Evolutionary conservation across 805 yeast genomes (phyloP), one percentile per base, ranked within the genome.

Genomic region (Wickerhamomyces pijperi): DNA sequence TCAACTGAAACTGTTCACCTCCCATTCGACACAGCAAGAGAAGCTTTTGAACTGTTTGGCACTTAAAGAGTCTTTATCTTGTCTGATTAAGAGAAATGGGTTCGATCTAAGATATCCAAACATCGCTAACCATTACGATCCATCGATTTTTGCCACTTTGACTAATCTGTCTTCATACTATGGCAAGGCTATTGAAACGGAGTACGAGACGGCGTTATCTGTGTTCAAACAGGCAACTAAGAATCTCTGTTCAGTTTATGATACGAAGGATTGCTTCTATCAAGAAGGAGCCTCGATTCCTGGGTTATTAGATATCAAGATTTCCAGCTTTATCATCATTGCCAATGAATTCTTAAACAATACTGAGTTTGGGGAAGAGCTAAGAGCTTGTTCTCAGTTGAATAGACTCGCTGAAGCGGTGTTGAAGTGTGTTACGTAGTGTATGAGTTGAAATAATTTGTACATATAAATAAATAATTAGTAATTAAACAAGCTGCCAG

Each of bases 91-190:
- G 18, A 53, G 71, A 37, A 57, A 60, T 36, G 57, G 56, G 19
- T 66, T 61, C 45, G 38, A 58, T 33, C 20, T 60, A 33, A 60
- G 74, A 46, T 64, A 69, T 41, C 60, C 60, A 5, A 55, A 46
- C 32, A 46, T 55, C 2, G 39, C 60, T 4, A 46, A 46, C 17
- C 20, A 42, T 19, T 37, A 32, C 44, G 32, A 43, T 32, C 9
- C 36, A 35, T 36, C 38, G 7, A 17, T 16, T 25, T 4, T 37
- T 15, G 19, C 36, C 20, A 34, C 29, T 34, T 35, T 40, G 9
- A 19, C 35, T 34, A 35, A n/a, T 11, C 31, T 21, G 6, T 33
- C 21, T 4, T 48, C 50, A 19, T 40, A 31, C 11, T 32, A 23
- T 3, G 4, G 28, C 15, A 48, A 37, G 17, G 46, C 44, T 7